Conservation (phyloP, 495 filamentous ascomycete genomes). For the Tuber calosporum region DNA sequence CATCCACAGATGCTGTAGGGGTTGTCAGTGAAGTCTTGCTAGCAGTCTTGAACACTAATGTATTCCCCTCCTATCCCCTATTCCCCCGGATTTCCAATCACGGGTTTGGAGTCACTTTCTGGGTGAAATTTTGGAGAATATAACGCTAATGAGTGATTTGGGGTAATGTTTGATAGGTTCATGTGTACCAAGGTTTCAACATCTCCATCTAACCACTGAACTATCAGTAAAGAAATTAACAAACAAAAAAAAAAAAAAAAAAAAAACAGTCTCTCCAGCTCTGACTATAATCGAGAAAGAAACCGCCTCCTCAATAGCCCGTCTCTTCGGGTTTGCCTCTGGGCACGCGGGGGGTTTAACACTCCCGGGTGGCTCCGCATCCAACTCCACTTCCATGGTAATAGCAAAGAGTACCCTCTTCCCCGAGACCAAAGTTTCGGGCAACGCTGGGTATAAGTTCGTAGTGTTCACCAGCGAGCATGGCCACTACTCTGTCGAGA, state of each 20-base stretch:
- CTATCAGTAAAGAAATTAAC: background rate
- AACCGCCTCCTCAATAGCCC: constrained; percentile 60
- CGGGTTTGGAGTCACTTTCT: background rate
- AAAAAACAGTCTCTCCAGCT: constrained; percentile 63
- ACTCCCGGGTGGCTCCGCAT: constrained; percentile 77
- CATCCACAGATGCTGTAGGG: constrained; percentile 74
- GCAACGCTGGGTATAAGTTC: constrained; percentile 59
- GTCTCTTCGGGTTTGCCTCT: constrained; percentile 66
- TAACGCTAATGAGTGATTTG: background rate
- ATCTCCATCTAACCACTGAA: background rate
- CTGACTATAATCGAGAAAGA: constrained; percentile 78
- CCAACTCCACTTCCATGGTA: constrained; percentile 79
- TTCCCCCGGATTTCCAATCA: background rate
- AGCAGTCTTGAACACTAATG: constrained; percentile 78
- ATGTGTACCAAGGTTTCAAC: constrained; percentile 41
- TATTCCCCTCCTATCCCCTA: constrained; percentile 33
- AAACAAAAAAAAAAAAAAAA: constrained; percentile 43
- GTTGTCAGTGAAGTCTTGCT: constrained; percentile 76
- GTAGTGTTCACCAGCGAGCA: constrained; percentile 83
- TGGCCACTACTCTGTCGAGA: constrained; percentile 91
- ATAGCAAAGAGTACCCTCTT: constrained; percentile 82
- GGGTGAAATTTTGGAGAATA: background rate
- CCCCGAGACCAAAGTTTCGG: constrained; percentile 64
- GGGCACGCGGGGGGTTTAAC: constrained; percentile 74
- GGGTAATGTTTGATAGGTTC: constrained; percentile 24